Evolutionary conservation across 75 land plant species (phyloP), one percentile per base, ranked within the genome.

Genomic region (Chamaecyparis obtusa): DNA sequence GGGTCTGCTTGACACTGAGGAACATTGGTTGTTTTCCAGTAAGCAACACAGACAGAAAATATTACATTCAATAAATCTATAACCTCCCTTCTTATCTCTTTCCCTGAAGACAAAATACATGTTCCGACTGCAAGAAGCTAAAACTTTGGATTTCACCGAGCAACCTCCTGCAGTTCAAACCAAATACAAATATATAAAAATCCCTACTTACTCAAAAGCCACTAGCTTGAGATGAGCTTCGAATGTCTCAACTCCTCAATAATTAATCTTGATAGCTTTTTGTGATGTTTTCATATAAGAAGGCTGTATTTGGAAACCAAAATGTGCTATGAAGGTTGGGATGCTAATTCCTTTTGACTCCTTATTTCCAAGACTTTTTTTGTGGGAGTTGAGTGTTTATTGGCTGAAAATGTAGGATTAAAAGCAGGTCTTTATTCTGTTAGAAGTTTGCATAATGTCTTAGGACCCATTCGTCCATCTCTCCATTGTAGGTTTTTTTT

Each of bases 401-500:
- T 39, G 41, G 41, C 2, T 39, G 41, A 39, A 39, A 39, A 39
- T 39, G 41, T 39, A 39, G 2, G 41, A 2, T 2, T 39, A 39
- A 39, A 1, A 5, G 93, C 96, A 9, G 94, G 96, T 44, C 96
- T 85, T 88, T 96, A 96, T 79, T 94, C 95, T 41, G 95, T 93
- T 87, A 91, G 87, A 54, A 92, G 92, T 88, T 95, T 95, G 94
- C 97, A 95, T 16, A 93, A 87, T 7, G 94, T 96, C 88, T 96
- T 94, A 14, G 96, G 95, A 6, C 95, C 96, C 94, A 90, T 89
- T 36, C 96, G 98, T 7, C 98, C 98, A 33, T 93, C 93, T 83
- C 96, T 81, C 98, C 98, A 96, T 84, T 96, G 98, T 1, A 96
- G 98, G 21, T 95, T 96, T 85, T 91, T 92, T 57, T 17, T 57